A percentile compares a stretch with the other conserved stretches of the same genome.
Evolutionary conservation across 257 asterid species (phyloP).

Genomic region (Euphrasia confusa): DNA sequence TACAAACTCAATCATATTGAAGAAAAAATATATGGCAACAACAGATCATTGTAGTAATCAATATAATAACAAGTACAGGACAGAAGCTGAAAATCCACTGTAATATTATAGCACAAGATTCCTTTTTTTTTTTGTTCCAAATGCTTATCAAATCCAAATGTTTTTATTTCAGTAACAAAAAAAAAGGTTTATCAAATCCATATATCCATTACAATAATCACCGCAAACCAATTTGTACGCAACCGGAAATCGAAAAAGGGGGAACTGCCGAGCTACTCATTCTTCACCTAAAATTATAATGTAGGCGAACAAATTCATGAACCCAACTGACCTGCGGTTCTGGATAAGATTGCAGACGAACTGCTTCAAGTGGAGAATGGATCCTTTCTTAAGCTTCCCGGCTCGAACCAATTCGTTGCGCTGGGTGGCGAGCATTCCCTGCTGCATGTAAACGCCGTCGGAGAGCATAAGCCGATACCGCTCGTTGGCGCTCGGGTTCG

Average conservation of each 20-base stretch:
- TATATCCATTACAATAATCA: too few relatives aligned
- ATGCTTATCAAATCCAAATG: too few relatives aligned
- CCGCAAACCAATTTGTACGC: too few relatives aligned
- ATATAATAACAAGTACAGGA: background rate
- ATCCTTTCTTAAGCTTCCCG: slow-evolving; percentile 52
- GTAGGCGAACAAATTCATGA: background rate
- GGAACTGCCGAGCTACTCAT: too few relatives aligned
- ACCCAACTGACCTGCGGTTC: slow-evolving; percentile 48
- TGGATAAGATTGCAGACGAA: slow-evolving; percentile 64
- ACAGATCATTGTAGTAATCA: background rate
- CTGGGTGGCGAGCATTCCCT: slow-evolving; percentile 90
- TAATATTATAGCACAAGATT: background rate
- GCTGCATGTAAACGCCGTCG: slow-evolving; percentile 59
- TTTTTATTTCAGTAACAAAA: too few relatives aligned
- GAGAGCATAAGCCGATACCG: slow-evolving; percentile 66
- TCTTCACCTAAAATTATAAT: too few relatives aligned
- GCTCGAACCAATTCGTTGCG: slow-evolving; percentile 56
- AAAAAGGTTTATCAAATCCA: too few relatives aligned
- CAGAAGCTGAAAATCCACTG: background rate
- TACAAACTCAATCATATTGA: too few relatives aligned
- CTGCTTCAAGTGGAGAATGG: slow-evolving; percentile 52
- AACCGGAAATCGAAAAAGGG: too few relatives aligned
- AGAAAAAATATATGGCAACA: too few relatives aligned
- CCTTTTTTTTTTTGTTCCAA: too few relatives aligned
- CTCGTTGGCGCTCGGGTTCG: slow-evolving; percentile 39